phyloP scores from a whole-genome alignment of 306 rosid species.

The Medicago truncatula region DNA sequence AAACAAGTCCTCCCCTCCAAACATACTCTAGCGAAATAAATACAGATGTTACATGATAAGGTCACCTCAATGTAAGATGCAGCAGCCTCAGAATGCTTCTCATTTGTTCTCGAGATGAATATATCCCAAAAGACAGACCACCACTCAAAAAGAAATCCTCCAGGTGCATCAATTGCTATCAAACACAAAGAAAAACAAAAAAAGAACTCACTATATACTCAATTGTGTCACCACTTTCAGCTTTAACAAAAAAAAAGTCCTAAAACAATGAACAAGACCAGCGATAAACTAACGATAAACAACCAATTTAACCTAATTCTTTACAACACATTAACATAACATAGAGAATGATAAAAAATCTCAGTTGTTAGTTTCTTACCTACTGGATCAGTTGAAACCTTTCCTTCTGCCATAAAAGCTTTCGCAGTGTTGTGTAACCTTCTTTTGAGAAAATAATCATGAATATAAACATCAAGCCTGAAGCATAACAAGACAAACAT shows the following conservation, averaged over 20 bases:
- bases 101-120: slow-evolving; percentile 86
- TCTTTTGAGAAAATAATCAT: slow-evolving; percentile 84
- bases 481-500: neutral
- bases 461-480: slow-evolving; percentile 96
- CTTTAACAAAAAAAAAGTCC: slow-evolving; percentile 11
- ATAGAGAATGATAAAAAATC: slow-evolving; percentile 32
- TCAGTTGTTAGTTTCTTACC: slow-evolving; percentile 53
- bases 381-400: slow-evolving; percentile 85
- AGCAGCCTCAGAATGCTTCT: slow-evolving; percentile 87
- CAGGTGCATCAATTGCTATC: slow-evolving; percentile 98
- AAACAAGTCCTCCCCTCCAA: neutral
- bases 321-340: neutral
- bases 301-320: slow-evolving; percentile 12
- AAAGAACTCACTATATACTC: slow-evolving; percentile 23
- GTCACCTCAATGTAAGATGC: slow-evolving; percentile 86
- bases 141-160: slow-evolving; percentile 93
- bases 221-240: slow-evolving; percentile 10
- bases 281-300: slow-evolving; percentile 6
- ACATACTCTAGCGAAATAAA: neutral
- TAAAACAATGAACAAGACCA: slow-evolving; percentile 6
- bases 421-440: slow-evolving; percentile 75
- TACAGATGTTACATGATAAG: slow-evolving; percentile 11
- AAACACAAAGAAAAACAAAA: slow-evolving; percentile 27
- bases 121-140: slow-evolving; percentile 99
- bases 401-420: slow-evolving; percentile 83